phyloP scores from a whole-genome alignment of 2,329 filamentous ascomycete species.

The Talaromyces sp. region DNA sequence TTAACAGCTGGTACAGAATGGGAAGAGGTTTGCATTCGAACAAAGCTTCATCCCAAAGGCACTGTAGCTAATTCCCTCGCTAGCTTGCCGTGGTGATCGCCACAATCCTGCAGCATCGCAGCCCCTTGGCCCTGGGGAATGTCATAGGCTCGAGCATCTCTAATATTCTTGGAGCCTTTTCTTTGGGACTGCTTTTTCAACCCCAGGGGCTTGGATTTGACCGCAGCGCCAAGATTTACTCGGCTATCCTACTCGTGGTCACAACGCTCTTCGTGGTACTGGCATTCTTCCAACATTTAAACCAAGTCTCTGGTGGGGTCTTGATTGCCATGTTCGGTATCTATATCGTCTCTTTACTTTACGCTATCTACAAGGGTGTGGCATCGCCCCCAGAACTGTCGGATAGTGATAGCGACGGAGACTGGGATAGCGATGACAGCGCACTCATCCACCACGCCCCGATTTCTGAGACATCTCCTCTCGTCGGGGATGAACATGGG shows the following conservation, averaged over 20 bases:
- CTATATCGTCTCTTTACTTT: slow-evolving; percentile 50
- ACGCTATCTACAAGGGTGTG: slow-evolving; percentile 50
- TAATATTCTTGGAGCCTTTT: slow-evolving; percentile 60
- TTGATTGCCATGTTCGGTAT: slow-evolving; percentile 48
- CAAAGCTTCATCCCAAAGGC: background rate
- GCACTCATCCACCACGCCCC: background rate
- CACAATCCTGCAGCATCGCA: slow-evolving; percentile 49
- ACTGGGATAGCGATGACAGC: slow-evolving; percentile 8
- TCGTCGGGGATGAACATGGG: slow-evolving; percentile 14
- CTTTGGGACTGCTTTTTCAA: slow-evolving; percentile 54
- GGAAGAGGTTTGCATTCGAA: slow-evolving; percentile 51
- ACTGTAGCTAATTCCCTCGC: slow-evolving; percentile 2
- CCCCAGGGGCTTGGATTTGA: slow-evolving; percentile 46
- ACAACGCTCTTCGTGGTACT: slow-evolving; percentile 44
- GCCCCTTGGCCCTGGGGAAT: slow-evolving; percentile 57
- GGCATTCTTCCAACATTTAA: slow-evolving; percentile 40
- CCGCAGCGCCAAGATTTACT: slow-evolving; percentile 53
- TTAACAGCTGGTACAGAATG: slow-evolving; percentile 59
- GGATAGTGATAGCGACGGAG: slow-evolving; percentile 47
- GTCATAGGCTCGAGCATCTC: slow-evolving; percentile 58
- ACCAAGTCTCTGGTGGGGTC: slow-evolving; percentile 39
- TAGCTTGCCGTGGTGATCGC: slow-evolving; percentile 55
- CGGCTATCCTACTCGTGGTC: slow-evolving; percentile 44
- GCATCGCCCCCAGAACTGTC: slow-evolving; percentile 47
- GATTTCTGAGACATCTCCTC: slow-evolving; percentile 22